A percentile compares a stretch with the other conserved stretches of the same genome.
These are phyloP conservation scores for Phytophthora nicotianae DNA, from an alignment of 352 stramenopile species.

Conservation along the genomic window DNA sequence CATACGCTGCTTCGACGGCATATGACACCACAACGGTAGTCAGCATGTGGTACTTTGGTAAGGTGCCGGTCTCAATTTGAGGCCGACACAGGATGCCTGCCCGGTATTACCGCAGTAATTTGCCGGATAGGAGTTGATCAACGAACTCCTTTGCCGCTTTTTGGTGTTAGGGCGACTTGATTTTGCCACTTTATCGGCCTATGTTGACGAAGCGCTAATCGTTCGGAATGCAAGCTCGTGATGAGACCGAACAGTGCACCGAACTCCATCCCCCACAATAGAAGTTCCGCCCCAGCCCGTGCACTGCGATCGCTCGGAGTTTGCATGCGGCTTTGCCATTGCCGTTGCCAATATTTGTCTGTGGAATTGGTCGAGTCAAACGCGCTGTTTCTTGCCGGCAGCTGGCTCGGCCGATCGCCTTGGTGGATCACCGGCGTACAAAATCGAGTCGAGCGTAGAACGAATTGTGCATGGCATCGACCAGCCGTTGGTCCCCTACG, in stretches of 20 bases:
- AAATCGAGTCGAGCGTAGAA: constrained; percentile 34
- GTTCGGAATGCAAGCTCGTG: constrained; percentile 14
- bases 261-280: constrained; percentile 15
- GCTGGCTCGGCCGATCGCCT: constrained; percentile 30
- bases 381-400: constrained; percentile 26
- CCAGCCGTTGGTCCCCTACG: constrained; percentile 29
- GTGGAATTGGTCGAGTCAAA: constrained; percentile 10
- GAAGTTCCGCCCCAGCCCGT: constrained; percentile 20
- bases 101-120: no score
- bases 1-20: constrained; percentile 23
- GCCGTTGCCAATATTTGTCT: constrained; percentile 8
- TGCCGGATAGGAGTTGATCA: constrained; percentile 6
- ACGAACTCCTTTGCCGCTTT: constrained; percentile 5
- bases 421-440: constrained; percentile 31
- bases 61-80: constrained; percentile 18
- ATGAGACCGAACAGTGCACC: constrained; percentile 11
- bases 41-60: constrained; percentile 20
- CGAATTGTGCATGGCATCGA: constrained; percentile 28
- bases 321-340: constrained; percentile 1
- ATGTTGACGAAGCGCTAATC: constrained; percentile 19
- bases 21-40: constrained; percentile 21
- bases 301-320: not conserved
- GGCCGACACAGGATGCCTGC: constrained; percentile 6
- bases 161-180: constrained; percentile 19
- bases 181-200: constrained; percentile 6